These are phyloP conservation scores for Arabidopsis thaliana DNA, from an alignment of 345 rosid species.

Conservation along the genomic window DNA sequence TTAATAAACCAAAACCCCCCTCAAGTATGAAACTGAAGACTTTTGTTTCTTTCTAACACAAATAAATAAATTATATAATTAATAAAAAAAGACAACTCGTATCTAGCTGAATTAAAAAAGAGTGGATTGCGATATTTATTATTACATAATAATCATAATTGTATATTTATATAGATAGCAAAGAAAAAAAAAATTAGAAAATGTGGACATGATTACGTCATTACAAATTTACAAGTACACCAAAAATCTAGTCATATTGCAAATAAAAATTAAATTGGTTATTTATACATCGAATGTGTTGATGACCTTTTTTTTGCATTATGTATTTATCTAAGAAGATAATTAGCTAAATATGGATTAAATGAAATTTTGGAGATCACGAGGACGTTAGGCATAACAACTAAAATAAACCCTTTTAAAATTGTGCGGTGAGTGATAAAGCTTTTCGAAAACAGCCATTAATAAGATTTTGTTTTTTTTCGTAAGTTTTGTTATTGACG, in stretches of 20 bases:
- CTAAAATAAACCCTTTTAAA: constrained; percentile 6
- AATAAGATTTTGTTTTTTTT: constrained; percentile 3
- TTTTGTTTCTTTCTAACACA: constrained; percentile 16
- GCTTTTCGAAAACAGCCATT: constrained; percentile 9
- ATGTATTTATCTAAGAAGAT: constrained; percentile 18
- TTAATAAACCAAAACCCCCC: constrained; percentile 13
- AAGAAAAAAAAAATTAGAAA: neutral
- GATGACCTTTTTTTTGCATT: neutral
- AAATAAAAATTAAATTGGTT: neutral
- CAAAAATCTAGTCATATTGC: constrained; percentile 25
- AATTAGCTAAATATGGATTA: constrained; percentile 26
- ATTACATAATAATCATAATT: neutral
- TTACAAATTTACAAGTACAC: neutral
- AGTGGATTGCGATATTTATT: constrained; percentile 23
- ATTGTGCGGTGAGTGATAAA: constrained; percentile 15
- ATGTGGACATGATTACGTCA: constrained; percentile 18
- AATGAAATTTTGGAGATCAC: constrained; percentile 32
- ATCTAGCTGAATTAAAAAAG: constrained; percentile 25
- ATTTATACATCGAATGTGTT: constrained; percentile 12
- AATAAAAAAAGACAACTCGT: constrained; percentile 5
- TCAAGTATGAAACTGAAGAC: constrained; percentile 45
- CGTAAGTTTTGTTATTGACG: constrained; percentile 22
- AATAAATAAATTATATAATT: constrained; percentile 1
- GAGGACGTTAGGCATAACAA: constrained; percentile 19
- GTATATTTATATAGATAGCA: neutral